Evolutionary conservation across 371 early-diverging fungal genomes (phyloP).

Genomic region (Parasitella parasitica): DNA sequence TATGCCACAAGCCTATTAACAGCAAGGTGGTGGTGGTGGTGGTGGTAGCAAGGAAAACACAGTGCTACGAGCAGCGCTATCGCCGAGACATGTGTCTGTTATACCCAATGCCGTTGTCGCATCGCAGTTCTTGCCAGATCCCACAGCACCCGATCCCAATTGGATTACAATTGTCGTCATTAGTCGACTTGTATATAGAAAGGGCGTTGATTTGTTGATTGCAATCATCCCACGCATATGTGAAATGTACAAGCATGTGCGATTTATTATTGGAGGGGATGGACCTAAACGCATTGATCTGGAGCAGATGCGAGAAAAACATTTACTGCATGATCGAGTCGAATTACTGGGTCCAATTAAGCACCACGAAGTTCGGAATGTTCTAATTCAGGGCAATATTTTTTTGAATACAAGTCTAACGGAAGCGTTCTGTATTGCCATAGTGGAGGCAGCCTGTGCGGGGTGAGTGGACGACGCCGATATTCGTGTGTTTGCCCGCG

Average conservation of each 20-base stretch:
- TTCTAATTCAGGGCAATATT: constrained; percentile 94
- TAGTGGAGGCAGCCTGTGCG: constrained; percentile 98
- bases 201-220: constrained; percentile 95
- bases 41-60: constrained; percentile 98
- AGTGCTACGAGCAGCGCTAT: constrained; percentile 89
- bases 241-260: constrained; percentile 73
- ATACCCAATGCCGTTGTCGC: constrained; percentile 99
- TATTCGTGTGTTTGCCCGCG: neutral
- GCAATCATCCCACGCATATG: constrained; percentile 95
- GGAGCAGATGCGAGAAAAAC: constrained; percentile 97
- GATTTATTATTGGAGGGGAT: constrained; percentile 97
- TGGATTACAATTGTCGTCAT: constrained; percentile 94
- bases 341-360: constrained; percentile 87
- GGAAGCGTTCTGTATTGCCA: constrained; percentile 99
- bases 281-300: constrained; percentile 96
- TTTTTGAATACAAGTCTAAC: constrained; percentile 99
- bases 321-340: constrained; percentile 92
- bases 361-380: constrained; percentile 85
- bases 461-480: constrained; percentile 53
- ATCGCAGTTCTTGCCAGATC: constrained; percentile 87
- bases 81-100: constrained; percentile 91
- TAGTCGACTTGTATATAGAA: constrained; percentile 94
- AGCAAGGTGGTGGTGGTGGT: too few species aligned
- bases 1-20: neutral
- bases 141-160: constrained; percentile 70